These are phyloP conservation scores for Clonostachys solani DNA, from an alignment of 2,329 filamentous ascomycete species.

Conservation along the genomic window DNA sequence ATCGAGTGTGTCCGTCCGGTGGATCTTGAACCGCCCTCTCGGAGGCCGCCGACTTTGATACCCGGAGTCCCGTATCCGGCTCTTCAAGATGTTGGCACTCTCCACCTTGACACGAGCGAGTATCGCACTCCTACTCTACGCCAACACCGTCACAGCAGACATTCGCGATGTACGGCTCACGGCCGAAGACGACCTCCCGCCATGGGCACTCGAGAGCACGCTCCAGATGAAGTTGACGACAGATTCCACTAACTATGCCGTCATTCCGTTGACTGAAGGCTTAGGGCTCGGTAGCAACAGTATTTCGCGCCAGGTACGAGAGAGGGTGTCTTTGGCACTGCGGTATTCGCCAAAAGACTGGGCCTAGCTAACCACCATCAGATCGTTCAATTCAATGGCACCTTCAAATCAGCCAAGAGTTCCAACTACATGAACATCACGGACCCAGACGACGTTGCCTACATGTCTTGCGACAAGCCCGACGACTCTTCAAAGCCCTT, in stretches of 20 bases:
- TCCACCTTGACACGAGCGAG: not conserved
- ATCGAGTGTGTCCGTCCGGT: too few relatives aligned
- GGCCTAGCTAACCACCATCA: conserved; percentile 10
- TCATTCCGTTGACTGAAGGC: conserved; percentile 38
- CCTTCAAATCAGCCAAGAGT: conserved; percentile 35
- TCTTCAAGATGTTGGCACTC: not conserved
- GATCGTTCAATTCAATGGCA: conserved; percentile 38
- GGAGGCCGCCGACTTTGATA: too few relatives aligned
- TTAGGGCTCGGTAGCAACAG: conserved; percentile 17
- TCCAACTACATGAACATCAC: conserved; percentile 34
- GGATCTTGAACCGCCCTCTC: too few relatives aligned
- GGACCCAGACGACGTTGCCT: conserved; percentile 37
- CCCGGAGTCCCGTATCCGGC: too few relatives aligned
- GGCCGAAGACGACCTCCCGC: conserved; percentile 24
- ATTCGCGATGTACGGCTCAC: conserved; percentile 26
- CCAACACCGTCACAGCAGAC: conserved; percentile 17
- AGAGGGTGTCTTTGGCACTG: not conserved
- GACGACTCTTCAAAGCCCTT: conserved; percentile 10
- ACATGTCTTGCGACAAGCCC: conserved; percentile 50
- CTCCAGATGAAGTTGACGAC: conserved; percentile 32
- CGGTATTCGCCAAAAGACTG: not conserved
- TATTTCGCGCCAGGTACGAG: not conserved
- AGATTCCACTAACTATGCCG: conserved; percentile 23
- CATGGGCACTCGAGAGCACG: conserved; percentile 29
- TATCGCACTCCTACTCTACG: conserved; percentile 14